These are phyloP conservation scores for Ceratocystis harringtonii DNA, from an alignment of 2,329 filamentous ascomycete genomes.

Conservation along the genomic window DNA sequence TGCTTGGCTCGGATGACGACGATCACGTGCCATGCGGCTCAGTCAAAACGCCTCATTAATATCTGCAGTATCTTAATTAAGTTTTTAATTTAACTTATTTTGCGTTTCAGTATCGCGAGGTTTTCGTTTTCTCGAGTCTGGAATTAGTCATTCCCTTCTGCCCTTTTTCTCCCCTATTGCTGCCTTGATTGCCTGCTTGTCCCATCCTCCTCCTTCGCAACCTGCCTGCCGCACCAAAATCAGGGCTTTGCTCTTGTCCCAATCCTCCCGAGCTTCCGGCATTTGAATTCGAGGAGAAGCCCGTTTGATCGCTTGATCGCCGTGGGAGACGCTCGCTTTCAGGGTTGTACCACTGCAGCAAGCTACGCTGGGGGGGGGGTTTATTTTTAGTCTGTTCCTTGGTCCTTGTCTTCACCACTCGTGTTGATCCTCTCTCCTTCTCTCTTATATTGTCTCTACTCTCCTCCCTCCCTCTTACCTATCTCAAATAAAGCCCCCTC, in stretches of 20 bases:
- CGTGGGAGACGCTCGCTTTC: neutral
- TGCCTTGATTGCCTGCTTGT: neutral
- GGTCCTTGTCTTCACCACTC: neutral
- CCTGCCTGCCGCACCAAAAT: neutral
- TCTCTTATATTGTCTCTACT: neutral
- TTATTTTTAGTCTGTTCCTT: neutral
- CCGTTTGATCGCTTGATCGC: neutral
- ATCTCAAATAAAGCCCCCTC: neutral
- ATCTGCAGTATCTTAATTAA: neutral
- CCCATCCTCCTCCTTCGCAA: neutral
- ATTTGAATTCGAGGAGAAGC: neutral
- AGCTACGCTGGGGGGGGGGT: neutral
- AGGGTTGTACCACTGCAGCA: no score
- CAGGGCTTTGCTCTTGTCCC: neutral
- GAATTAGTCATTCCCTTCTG: neutral
- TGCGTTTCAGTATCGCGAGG: neutral
- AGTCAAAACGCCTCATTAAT: neutral
- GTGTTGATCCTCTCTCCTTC: neutral
- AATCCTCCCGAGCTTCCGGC: constrained; percentile 14
- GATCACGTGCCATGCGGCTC: neutral
- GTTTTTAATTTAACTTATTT: neutral
- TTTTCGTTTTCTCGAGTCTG: neutral
- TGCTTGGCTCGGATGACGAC: neutral
- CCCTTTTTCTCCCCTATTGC: neutral
- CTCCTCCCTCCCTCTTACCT: neutral